Base-by-base conservation (phyloP, 768 basidiomycete genomes). In the Chalciporus sphaerocephalus region DNA sequence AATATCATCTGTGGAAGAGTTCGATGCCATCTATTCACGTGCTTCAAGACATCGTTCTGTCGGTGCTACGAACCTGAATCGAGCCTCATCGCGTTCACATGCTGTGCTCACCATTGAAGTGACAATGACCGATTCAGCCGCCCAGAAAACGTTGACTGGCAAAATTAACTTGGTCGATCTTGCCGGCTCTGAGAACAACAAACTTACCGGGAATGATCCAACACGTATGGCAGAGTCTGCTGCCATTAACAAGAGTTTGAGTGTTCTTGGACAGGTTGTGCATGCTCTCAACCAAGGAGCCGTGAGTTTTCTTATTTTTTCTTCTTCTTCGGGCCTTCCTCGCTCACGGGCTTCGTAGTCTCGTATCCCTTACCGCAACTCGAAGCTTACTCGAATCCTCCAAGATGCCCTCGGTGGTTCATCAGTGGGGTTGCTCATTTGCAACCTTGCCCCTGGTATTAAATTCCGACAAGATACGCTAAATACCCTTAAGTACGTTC, bases 161-260 rank as follows among this genome's bases (percentile, higher is more conserved):
- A 89, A 86, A 61, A 83, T 92, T 44, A 89, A 89, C 52, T 76
- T 93, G 8, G 88, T 92, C 10, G 92, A 94, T 67, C 75, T 94
- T 21, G 92, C 92, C 15, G 92, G 92, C 21, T 91, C 87, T 0
- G 92, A 94, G 68, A 92, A 92, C 58, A 93, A 92, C 64, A 93
- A 89, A 74, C 73, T 87, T 21, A 92, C 92, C 4, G 91, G 92
- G 5, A 93, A 92, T 53, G 87, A 93, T 59, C 71, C 81, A 1
- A 81, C 78, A n/a, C 81, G 92, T 2, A 91, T 93, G 85, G 80
- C 83, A 2, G 92, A 95, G 67, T 87, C 86, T 4, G 69, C 87
- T 2, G 90, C 91, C 15, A 95, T 95, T 61, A 95, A 95, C 68
- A 91, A 87, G 61, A 89, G 87, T 6, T 66, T 95, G 38, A 87